phyloP scores from a whole-genome alignment of 306 rosid genomes.

The Erythrophleum fordii region DNA sequence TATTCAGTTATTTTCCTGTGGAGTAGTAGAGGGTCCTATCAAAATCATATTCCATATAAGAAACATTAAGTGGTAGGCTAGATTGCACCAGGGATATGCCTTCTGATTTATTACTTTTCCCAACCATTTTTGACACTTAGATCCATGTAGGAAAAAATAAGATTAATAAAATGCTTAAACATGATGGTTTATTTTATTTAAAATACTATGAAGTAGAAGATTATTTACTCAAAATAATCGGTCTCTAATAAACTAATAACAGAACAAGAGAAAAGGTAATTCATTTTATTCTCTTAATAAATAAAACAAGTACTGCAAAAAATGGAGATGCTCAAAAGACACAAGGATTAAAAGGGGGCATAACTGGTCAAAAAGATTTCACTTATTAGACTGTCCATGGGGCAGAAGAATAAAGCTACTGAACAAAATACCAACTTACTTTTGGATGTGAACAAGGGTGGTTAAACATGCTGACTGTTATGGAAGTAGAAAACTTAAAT shows the following conservation, averaged over 20 bases:
- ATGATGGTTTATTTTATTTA: no score
- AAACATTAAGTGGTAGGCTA: not conserved
- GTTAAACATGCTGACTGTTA: slow-evolving; percentile 8
- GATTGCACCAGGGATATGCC: not conserved
- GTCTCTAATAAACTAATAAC: not conserved
- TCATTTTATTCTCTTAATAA: no score
- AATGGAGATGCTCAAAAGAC: not conserved
- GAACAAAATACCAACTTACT: slow-evolving; percentile 10
- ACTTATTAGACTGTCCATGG: not conserved
- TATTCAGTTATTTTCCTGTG: no score
- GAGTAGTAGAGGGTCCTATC: no score
- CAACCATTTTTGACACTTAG: no score
- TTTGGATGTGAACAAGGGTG: slow-evolving; percentile 3
- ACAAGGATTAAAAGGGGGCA: not conserved
- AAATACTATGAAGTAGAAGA: not conserved
- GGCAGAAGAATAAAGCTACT: slow-evolving; percentile 12
- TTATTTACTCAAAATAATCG: not conserved
- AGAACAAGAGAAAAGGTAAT: no score
- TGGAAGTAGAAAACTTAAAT: slow-evolving; percentile 26
- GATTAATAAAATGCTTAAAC: no score
- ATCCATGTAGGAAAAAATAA: no score
- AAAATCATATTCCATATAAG: not conserved
- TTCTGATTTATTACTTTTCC: not conserved
- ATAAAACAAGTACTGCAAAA: not conserved
- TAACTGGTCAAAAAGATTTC: not conserved